phyloP scores from a whole-genome alignment of 2,329 filamentous ascomycete genomes.

The Ophiocordyceps camponoti-floridani region DNA sequence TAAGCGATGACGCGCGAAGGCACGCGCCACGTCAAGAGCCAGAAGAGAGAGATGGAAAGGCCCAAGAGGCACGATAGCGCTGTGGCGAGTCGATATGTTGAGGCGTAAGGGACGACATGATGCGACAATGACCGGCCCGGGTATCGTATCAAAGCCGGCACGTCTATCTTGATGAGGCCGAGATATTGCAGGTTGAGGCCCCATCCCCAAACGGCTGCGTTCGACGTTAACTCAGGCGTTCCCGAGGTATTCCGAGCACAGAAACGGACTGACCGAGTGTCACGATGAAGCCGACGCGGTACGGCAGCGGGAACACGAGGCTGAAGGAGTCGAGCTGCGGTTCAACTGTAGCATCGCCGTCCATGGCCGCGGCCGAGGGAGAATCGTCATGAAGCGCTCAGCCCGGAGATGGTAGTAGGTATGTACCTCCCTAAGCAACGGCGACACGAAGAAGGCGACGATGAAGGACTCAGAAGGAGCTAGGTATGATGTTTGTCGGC shows the following conservation, averaged over 20 bases:
- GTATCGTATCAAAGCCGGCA: constrained; percentile 74
- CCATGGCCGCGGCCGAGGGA: constrained; percentile 28
- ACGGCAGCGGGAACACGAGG: constrained; percentile 72
- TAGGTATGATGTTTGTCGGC: too few relatives aligned
- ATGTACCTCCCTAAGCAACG: too few relatives aligned
- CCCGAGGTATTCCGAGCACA: too few relatives aligned
- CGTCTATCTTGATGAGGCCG: constrained; percentile 63
- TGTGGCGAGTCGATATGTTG: constrained; percentile 71
- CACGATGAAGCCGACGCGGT: constrained; percentile 70
- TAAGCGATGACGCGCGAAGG: constrained; percentile 53
- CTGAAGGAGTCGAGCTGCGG: constrained; percentile 68
- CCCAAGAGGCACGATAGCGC: constrained; percentile 55
- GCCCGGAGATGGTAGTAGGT: not conserved
- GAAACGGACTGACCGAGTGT: constrained; percentile 48
- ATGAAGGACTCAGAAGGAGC: too few relatives aligned
- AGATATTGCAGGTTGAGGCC: constrained; percentile 82
- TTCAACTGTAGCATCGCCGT: constrained; percentile 57
- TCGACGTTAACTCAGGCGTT: not conserved
- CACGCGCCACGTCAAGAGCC: constrained; percentile 57
- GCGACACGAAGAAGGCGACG: too few relatives aligned
- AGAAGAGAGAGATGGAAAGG: constrained; percentile 65
- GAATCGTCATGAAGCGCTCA: not conserved
- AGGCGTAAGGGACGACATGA: constrained; percentile 59
- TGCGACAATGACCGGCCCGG: constrained; percentile 52
- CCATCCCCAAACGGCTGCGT: constrained; percentile 82